Evolutionary conservation across 305 asterid genomes (phyloP).

Genomic region (Euphrasia arctica): DNA sequence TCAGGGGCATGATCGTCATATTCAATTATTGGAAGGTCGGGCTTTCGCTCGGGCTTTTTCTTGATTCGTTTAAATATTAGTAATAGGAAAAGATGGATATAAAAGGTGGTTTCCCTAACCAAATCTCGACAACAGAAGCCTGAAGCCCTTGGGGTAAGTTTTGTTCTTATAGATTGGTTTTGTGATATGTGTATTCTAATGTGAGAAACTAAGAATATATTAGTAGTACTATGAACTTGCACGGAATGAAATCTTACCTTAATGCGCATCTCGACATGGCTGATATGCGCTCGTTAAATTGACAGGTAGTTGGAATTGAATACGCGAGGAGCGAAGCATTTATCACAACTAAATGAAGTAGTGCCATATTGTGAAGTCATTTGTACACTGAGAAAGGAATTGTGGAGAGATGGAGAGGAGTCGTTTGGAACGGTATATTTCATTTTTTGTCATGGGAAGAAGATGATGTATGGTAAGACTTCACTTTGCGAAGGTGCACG

Average conservation of each 20-base stretch:
- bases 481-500: too few relatives aligned
- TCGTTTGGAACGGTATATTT: too few relatives aligned
- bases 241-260: too few relatives aligned
- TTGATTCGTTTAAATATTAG: slow-evolving; percentile 89
- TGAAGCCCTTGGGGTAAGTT: not conserved
- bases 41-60: slow-evolving; percentile 80
- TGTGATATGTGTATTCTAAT: too few relatives aligned
- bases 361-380: too few relatives aligned
- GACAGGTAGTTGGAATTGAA: not conserved
- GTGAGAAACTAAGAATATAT: too few relatives aligned
- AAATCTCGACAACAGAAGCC: not conserved
- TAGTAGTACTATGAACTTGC: too few relatives aligned
- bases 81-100: slow-evolving; percentile 4
- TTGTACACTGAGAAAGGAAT: too few relatives aligned
- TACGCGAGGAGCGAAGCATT: too few relatives aligned
- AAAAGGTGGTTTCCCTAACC: slow-evolving; percentile 1
- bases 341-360: too few relatives aligned
- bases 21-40: slow-evolving; percentile 95
- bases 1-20: slow-evolving; percentile 48
- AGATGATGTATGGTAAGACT: not conserved
- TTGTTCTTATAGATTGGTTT: not conserved
- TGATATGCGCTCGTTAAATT: not conserved
- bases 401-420: too few relatives aligned
- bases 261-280: too few relatives aligned
- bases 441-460: not conserved